Percentiles rank a stretch among this genome's conserved stretches.
These are phyloP conservation scores for Suillus decipiens DNA, from an alignment of 768 basidiomycete species.

Conservation along the genomic window DNA sequence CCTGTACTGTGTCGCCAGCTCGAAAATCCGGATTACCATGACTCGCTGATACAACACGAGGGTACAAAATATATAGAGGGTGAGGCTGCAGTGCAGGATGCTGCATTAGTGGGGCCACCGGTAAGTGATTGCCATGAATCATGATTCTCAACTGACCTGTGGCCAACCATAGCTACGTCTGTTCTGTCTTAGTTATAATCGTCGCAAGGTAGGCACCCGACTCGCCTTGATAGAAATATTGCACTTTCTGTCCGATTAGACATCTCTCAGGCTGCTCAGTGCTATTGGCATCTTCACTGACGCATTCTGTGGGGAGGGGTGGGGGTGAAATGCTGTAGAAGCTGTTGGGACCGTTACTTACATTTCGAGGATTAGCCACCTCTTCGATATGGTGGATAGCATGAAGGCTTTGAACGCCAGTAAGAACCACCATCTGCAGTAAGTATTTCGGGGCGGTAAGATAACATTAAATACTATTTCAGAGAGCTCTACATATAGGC, in stretches of 20 bases:
- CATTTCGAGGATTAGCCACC: not conserved
- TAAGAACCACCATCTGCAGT: not conserved
- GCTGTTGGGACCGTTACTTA: not conserved
- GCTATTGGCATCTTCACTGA: not conserved
- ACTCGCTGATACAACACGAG: no score
- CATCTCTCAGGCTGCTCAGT: not conserved
- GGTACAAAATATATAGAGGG: no score
- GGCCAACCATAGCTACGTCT: not conserved
- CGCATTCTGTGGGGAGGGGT: not conserved
- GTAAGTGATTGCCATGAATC: no score
- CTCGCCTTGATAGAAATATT: not conserved
- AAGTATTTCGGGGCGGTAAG: not conserved
- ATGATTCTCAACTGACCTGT: no score
- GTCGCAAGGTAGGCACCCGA: not conserved
- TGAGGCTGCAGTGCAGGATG: no score
- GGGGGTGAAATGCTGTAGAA: not conserved
- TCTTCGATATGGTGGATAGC: not conserved
- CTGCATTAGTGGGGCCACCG: no score
- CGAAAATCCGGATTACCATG: no score
- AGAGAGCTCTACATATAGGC: not conserved
- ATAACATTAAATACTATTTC: not conserved
- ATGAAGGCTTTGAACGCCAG: not conserved
- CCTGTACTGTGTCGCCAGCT: no score
- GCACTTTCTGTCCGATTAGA: not conserved
- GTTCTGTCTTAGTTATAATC: not conserved